These are phyloP conservation scores for Cicer yamashitae DNA, from an alignment of 306 rosid species.

Conservation along the genomic window DNA sequence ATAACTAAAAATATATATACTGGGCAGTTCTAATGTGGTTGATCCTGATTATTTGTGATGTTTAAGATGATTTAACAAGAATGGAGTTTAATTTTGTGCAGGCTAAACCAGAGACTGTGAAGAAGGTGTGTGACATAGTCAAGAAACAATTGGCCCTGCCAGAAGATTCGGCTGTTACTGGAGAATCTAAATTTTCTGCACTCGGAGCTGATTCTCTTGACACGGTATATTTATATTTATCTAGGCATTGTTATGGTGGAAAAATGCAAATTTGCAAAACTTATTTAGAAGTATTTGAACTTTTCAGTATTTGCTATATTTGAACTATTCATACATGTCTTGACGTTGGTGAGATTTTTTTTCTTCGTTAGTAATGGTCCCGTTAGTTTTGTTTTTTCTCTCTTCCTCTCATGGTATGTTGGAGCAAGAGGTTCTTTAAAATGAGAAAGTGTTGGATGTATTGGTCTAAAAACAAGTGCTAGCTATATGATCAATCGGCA, in stretches of 20 bases:
- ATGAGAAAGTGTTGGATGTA: not conserved
- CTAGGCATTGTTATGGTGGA: conserved; percentile 8
- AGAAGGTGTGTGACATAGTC: conserved; percentile 77
- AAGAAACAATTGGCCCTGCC: conserved; percentile 88
- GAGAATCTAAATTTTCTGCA: conserved; percentile 75
- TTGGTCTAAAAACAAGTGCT: not conserved
- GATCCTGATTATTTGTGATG: conserved; percentile 27
- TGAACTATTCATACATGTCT: not conserved
- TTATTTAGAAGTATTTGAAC: not conserved
- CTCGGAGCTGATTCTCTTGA: conserved; percentile 99
- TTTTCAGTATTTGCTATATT: not conserved
- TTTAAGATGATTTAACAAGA: conserved; percentile 12
- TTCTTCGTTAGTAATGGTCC: not conserved
- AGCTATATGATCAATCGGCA: not conserved
- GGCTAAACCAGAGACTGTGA: conserved; percentile 88
- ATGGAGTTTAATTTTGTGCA: conserved; percentile 43
- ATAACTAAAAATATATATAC: not conserved
- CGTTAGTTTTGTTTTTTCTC: not conserved
- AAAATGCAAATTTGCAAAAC: not conserved
- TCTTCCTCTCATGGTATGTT: not conserved
- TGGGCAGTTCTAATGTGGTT: conserved; percentile 41
- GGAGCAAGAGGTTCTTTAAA: not conserved
- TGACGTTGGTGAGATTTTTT: not conserved
- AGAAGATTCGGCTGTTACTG: conserved; percentile 54
- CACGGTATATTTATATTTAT: conserved; percentile 63